Evolutionary conservation across 441 rosid genomes (phyloP), one percentile per base, ranked within the genome.

Genomic region (Corymbia calophylla): DNA sequence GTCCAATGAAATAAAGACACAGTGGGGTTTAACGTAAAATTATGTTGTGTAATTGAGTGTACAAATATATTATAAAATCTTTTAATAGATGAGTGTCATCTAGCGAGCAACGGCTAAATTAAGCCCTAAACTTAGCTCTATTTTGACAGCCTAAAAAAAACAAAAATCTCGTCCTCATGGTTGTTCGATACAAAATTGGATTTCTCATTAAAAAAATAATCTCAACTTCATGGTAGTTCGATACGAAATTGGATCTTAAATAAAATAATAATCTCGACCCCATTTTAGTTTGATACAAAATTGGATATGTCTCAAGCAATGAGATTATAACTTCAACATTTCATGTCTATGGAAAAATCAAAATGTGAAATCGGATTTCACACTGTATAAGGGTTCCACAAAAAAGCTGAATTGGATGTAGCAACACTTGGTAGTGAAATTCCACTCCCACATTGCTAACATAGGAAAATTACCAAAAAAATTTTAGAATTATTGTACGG

Each of bases 401-500:
- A 21, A 6, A 6, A 21, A 23, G n/a, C 16, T 2, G 29, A 77
- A 44, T 39, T 12, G 10, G n/a, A 17, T 35, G 48, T 32, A 9
- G 25, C 27, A 35, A 9, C 6, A 3, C 14, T 35, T 70, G 3
- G 16, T 23, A 12, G 27, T 7, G n/a, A 77, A n/a, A 77, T 21
- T 44, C 51, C 51, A 23, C 39, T 77, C 0, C n/a, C 3, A 0
- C 9, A 7, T 23, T 3, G 2, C n/a, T 12, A 12, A 25, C 64
- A 58, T 58, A 14, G n/a, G 0, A 58, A 58, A 58, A 58, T 58
- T 10, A 58, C 1, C n/a, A 58, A 58, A 58, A 58, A 58, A 25
- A 5, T 25, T 3, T 0, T 58, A 58, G 25, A 58, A 1, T 0
- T 21, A 56, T 9, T 56, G 0, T 56, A 56, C 3, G 18, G 0